A percentile compares a stretch with the other conserved stretches of the same genome.
phyloP scores from a whole-genome alignment of 2,329 filamentous ascomycete species.

The Akanthomyces muscarius region DNA sequence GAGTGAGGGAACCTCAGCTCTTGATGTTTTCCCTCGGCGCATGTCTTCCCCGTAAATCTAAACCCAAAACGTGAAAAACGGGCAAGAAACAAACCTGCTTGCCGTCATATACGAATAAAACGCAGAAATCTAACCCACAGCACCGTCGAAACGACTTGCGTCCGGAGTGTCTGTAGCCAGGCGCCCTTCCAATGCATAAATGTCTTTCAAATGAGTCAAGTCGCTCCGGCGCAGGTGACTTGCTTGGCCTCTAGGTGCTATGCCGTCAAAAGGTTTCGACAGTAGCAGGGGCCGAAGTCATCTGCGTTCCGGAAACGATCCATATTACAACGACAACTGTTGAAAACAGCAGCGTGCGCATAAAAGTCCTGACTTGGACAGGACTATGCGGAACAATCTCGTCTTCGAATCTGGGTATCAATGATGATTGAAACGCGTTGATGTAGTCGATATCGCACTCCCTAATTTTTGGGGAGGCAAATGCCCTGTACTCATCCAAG shows the following conservation, averaged over 20 bases:
- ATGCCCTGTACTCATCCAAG: conserved; percentile 69
- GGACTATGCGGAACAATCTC: conserved; percentile 20
- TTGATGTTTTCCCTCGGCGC: conserved; percentile 16
- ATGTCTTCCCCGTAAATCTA: neutral
- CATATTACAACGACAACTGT: conserved; percentile 41
- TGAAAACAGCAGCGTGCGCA: conserved; percentile 41
- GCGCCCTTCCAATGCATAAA: conserved; percentile 3
- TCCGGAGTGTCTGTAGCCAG: conserved; percentile 3
- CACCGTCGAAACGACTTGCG: neutral
- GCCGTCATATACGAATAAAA: conserved; percentile 11
- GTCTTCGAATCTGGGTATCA: conserved; percentile 27
- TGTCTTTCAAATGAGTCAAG: neutral
- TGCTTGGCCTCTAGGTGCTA: neutral
- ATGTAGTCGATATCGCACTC: conserved; percentile 60
- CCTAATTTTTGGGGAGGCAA: conserved; percentile 56
- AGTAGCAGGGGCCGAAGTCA: conserved; percentile 21
- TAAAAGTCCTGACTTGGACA: conserved; percentile 35
- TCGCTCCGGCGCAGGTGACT: neutral
- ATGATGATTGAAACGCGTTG: conserved; percentile 42
- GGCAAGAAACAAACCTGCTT: neutral
- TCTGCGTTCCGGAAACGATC: conserved; percentile 35
- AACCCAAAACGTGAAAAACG: neutral
- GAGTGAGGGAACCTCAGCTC: conserved; percentile 18
- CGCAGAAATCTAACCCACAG: conserved; percentile 3
- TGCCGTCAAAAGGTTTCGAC: neutral